These are phyloP conservation scores for Pseudogymnoascus sp. DNA, from an alignment of 2,329 filamentous ascomycete genomes.

Conservation along the genomic window DNA sequence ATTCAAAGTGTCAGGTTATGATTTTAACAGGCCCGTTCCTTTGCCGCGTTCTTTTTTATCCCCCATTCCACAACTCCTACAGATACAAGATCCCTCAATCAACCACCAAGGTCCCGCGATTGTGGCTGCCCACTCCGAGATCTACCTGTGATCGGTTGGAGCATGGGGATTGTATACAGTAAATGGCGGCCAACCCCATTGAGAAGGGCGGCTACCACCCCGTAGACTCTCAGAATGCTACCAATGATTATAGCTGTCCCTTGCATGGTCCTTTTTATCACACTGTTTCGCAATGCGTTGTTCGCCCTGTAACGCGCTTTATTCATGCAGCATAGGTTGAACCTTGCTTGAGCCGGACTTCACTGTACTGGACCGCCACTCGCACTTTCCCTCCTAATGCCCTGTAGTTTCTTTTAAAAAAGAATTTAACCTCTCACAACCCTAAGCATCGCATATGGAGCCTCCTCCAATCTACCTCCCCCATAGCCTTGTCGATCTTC, in stretches of 20 bases:
- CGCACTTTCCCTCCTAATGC: neutral
- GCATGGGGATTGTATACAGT: neutral
- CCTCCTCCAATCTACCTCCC: slow-evolving; percentile 2
- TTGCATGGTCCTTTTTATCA: neutral
- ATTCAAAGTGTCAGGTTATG: neutral
- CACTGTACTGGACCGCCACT: neutral
- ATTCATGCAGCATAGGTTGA: neutral
- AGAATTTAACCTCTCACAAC: slow-evolving; percentile 1
- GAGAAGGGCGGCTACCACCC: neutral
- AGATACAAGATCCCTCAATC: neutral
- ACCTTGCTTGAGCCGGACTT: neutral
- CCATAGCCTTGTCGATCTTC: neutral
- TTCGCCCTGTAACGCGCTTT: neutral
- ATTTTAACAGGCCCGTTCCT: neutral
- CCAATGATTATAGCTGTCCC: neutral
- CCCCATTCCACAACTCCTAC: neutral
- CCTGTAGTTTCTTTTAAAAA: neutral
- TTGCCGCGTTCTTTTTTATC: neutral
- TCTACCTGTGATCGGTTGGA: neutral
- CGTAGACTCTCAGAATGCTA: neutral
- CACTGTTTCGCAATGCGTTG: slow-evolving; percentile 2
- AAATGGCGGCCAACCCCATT: neutral
- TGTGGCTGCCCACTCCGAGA: neutral
- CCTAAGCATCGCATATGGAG: neutral
- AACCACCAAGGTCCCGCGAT: neutral